phyloP scores from a whole-genome alignment of 495 filamentous ascomycete species.

The Thermothielavioides terrestris region DNA sequence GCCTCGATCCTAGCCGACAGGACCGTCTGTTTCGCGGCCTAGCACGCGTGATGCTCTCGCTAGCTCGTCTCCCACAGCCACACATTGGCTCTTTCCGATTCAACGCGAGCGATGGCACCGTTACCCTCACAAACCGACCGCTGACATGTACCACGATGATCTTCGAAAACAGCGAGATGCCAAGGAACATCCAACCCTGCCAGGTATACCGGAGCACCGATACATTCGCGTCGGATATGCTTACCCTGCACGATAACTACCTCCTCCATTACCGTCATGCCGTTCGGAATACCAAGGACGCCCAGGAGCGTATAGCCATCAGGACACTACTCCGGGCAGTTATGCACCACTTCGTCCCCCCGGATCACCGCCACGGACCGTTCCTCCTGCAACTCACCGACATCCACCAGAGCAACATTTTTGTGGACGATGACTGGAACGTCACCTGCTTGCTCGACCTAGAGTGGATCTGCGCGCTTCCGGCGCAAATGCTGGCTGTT shows the following conservation, averaged over 20 bases:
- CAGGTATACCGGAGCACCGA: background rate
- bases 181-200: background rate
- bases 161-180: background rate
- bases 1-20: conserved; percentile 14
- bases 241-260: background rate
- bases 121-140: background rate
- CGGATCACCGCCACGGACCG: background rate
- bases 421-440: background rate
- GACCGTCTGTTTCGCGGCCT: conserved; percentile 4
- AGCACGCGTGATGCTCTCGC: background rate
- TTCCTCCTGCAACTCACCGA: background rate
- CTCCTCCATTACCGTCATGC: background rate
- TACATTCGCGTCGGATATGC: background rate
- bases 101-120: background rate
- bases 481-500: background rate
- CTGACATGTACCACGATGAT: background rate
- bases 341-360: background rate
- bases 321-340: background rate
- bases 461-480: background rate
- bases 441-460: background rate
- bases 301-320: background rate
- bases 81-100: background rate
- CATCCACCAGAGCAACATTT: conserved; percentile 2
- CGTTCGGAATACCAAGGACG: background rate
- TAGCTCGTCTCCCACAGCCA: background rate